phyloP scores from a whole-genome alignment of 108 stramenopile species.

The Pseudonitzschia multiseries region DNA sequence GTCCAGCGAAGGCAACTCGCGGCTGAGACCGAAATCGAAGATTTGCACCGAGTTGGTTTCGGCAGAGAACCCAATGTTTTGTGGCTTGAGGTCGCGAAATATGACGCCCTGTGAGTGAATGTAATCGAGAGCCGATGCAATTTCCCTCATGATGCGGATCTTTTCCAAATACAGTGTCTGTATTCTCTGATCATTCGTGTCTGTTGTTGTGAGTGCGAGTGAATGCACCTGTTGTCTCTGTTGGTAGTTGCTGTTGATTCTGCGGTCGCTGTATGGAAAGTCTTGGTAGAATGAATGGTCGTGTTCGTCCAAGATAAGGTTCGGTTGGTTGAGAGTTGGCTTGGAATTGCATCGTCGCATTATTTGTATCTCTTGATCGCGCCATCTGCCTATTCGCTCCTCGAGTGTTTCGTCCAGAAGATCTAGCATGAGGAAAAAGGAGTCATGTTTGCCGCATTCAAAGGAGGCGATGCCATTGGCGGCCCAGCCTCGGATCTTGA shows the following conservation, averaged over 20 bases:
- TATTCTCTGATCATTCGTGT: neutral
- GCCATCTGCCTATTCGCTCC: conserved; percentile 52
- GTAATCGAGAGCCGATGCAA: conserved; percentile 66
- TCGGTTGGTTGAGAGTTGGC: neutral
- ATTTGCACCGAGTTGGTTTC: conserved; percentile 64
- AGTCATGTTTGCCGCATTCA: conserved; percentile 39
- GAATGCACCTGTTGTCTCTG: no score
- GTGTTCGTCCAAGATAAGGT: neutral
- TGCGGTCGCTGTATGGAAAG: neutral
- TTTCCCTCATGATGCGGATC: conserved; percentile 45
- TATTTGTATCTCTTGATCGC: conserved; percentile 15
- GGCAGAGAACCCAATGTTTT: conserved; percentile 67
- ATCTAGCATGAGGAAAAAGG: conserved; percentile 58
- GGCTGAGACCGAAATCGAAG: conserved; percentile 79
- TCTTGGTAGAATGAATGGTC: neutral
- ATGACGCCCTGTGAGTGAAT: conserved; percentile 81
- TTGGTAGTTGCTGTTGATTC: neutral
- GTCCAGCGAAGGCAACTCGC: conserved; percentile 65
- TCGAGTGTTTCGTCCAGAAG: conserved; percentile 52
- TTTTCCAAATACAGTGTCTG: conserved; percentile 37
- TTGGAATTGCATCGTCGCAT: neutral
- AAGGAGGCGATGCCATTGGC: conserved; percentile 56
- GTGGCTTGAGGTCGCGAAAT: conserved; percentile 79
- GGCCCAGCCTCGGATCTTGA: conserved; percentile 70
- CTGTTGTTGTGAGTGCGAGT: no score